Conservation (phyloP, 345 rosid genomes). For the Syzygium aqueum region DNA sequence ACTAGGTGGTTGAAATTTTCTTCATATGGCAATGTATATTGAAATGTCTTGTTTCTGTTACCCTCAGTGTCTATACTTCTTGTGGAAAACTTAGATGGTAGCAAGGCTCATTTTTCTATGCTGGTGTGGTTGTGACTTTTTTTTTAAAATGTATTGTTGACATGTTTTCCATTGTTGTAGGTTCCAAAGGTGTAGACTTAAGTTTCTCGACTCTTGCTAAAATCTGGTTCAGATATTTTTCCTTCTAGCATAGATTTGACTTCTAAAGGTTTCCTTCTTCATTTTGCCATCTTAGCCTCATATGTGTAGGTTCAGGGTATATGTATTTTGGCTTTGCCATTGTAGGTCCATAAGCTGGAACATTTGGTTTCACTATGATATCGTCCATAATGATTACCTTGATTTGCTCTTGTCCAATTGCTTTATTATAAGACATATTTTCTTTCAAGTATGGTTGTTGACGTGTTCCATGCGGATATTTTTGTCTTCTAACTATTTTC, state of each 20-base stretch:
- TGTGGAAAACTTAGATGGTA: background rate
- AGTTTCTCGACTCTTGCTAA: background rate
- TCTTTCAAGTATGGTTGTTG: background rate
- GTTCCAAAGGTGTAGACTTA: background rate
- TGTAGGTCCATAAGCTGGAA: background rate
- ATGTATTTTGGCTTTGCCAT: background rate
- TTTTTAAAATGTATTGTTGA: background rate
- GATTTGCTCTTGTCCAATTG: background rate
- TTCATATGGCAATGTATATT: background rate
- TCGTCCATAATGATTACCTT: background rate
- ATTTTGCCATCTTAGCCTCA: background rate
- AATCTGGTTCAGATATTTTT: background rate
- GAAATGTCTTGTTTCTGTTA: background rate
- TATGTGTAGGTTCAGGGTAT: background rate
- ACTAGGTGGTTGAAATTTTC: background rate
- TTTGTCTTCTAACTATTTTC: constrained; percentile 7
- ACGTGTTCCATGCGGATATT: background rate
- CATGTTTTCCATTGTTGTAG: background rate
- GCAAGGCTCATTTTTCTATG: background rate
- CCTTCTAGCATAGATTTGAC: background rate
- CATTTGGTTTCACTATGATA: background rate
- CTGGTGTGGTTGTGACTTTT: background rate
- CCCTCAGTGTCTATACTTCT: background rate
- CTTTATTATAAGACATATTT: background rate
- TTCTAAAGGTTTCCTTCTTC: background rate